A percentile compares a stretch with the other conserved stretches of the same genome.
Evolutionary conservation across 2,329 filamentous ascomycete genomes (phyloP).

Genomic region (Neonectria faginata): DNA sequence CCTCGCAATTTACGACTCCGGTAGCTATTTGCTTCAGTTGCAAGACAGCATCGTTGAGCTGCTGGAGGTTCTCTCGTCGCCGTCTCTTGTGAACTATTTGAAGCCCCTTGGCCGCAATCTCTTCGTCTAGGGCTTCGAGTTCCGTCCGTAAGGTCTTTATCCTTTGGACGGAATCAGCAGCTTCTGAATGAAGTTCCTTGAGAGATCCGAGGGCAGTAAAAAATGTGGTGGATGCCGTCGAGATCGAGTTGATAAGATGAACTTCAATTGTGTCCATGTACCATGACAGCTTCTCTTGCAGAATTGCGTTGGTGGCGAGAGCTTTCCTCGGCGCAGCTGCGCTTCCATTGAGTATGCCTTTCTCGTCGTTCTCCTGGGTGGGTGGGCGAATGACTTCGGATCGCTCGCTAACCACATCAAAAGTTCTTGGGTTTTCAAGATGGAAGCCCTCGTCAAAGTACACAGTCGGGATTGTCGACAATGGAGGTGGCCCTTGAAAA

Average conservation of each 20-base stretch:
- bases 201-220: conserved; percentile 94
- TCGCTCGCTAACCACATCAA: conserved; percentile 95
- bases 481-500: conserved; percentile 79
- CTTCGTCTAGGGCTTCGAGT: conserved; percentile 82
- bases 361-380: conserved; percentile 65
- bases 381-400: conserved; percentile 90
- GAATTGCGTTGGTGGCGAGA: conserved; percentile 93
- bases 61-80: conserved; percentile 84
- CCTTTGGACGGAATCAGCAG: conserved; percentile 87
- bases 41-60: conserved; percentile 83
- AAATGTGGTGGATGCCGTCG: conserved; percentile 93
- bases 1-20: conserved; percentile 80
- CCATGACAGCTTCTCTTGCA: conserved; percentile 99
- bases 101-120: conserved; percentile 86
- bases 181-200: conserved; percentile 90
- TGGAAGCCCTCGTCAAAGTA: conserved; percentile 97
- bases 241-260: conserved; percentile 95
- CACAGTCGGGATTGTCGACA: conserved; percentile 91
- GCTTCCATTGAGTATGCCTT: conserved; percentile 67
- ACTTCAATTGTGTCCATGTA: conserved; percentile 99
- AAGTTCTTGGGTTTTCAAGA: conserved; percentile 94
- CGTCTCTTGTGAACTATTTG: conserved; percentile 87
- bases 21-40: conserved; percentile 85
- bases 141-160: conserved; percentile 87
- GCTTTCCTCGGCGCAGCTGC: conserved; percentile 78